Evolutionary conservation across 2,329 filamentous ascomycete genomes (phyloP), one percentile per base, ranked within the genome.

Genomic region (Gyromitra esculenta): DNA sequence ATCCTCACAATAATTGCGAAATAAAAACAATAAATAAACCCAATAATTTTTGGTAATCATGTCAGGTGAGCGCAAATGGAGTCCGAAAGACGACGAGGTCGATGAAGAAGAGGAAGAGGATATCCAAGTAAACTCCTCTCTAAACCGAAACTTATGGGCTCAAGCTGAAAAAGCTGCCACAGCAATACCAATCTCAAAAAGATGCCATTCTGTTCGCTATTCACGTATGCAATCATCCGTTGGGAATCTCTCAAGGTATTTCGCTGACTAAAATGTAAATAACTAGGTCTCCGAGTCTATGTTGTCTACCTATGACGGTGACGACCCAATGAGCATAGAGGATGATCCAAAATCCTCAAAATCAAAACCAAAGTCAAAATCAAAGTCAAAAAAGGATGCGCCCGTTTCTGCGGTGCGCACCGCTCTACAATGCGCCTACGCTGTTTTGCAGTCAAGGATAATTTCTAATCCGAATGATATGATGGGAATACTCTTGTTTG

Each of bases 131-230:
- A 65, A 56, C 3, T 43, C 76, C 60, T 41, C 37, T 41, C 52
- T 15, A 21, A 13, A 21, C 52, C 25, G n/a, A 13, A 21, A 15
- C 18, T 66, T 4, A n/a, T 68, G 73, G 54, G 3, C 64, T 37
- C 15, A 9, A 48, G 35, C 54, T 59, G 25, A 72, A 67, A 39
- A 5, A 56, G 5, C 9, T 41, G 45, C 11, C 15, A 9, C 80
- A 95, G 93, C 91, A 90, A 83, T 99, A 96, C 86, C 96, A 94
- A 85, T 88, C 91, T 0, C 91, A 94, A 82, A 97, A 97, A 85
- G 96, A 99, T 89, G 96, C 96, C n/a, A 89, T 98, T n/a, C 87
- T 99, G 31, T 95, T 99, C 82, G 95, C 94, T 13, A 97, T 99
- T 81, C 92, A 98, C 81, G 87, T 78, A 68, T n/a, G 73, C 18